Percentiles rank a stretch among this genome's conserved stretches.
Evolutionary conservation across 192 early-diverging fungal species (phyloP).

Genomic region (Podila epigama): DNA sequence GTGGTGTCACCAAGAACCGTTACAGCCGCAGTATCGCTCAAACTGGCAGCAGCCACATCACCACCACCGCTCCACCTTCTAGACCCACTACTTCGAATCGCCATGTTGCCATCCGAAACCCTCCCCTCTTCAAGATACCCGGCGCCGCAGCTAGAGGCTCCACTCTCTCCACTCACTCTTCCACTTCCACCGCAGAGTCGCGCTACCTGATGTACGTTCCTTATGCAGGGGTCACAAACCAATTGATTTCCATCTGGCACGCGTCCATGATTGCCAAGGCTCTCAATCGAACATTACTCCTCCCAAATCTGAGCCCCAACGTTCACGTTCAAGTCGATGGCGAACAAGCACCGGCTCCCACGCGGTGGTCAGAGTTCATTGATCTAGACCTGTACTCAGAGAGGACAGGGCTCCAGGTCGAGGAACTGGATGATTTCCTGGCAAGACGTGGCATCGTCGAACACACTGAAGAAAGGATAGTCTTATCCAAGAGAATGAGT

Average conservation of each 20-base stretch:
- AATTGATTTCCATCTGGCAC: conserved; percentile 44
- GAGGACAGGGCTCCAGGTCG: conserved; percentile 11
- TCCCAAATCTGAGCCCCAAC: conserved; percentile 41
- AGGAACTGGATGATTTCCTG: conserved; percentile 33
- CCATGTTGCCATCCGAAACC: neutral
- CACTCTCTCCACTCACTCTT: neutral
- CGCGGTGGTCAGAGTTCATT: conserved; percentile 40
- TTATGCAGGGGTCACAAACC: conserved; percentile 43
- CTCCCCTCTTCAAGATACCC: neutral
- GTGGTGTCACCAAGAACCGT: neutral
- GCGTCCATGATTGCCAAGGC: conserved; percentile 41
- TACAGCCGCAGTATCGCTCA: neutral
- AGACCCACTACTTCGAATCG: no score
- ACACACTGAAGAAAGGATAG: neutral
- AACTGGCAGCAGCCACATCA: neutral
- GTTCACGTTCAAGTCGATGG: conserved; percentile 21
- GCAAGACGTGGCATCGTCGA: conserved; percentile 25
- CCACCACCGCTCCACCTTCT: neutral
- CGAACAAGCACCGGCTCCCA: conserved; percentile 14
- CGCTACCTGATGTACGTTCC: conserved; percentile 44
- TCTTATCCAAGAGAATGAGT: no score
- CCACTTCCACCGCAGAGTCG: neutral
- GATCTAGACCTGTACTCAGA: conserved; percentile 20
- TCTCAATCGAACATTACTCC: conserved; percentile 33
- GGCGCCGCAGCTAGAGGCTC: no score